Conservation (phyloP, 164 flowering plant genomes). For the Annona squamosa region DNA sequence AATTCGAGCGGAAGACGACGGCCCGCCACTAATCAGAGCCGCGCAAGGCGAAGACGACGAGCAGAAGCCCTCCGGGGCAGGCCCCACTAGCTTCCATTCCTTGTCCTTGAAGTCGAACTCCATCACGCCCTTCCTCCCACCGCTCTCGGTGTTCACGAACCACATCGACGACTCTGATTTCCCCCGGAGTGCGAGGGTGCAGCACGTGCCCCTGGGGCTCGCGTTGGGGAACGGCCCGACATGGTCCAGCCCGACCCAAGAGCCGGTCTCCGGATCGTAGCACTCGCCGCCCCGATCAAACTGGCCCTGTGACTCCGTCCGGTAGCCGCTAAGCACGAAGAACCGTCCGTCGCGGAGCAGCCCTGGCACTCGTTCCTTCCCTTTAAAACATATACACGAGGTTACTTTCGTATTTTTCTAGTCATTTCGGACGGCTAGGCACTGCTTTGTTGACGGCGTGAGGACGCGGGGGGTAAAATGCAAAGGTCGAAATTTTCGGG, state of each 20-base stretch:
- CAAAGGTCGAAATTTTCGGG: too few species aligned
- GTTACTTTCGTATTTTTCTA: too few species aligned
- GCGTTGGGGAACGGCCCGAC: constrained; percentile 11
- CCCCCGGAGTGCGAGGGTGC: background rate
- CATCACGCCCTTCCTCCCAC: constrained; percentile 3
- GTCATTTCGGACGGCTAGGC: too few species aligned
- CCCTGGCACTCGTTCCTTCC: constrained; percentile 26
- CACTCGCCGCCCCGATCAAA: constrained; percentile 25
- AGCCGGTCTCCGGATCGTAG: constrained; percentile 13
- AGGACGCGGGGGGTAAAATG: too few species aligned
- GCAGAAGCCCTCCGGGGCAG: constrained; percentile 2
- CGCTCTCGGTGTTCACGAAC: background rate
- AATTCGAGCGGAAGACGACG: constrained; percentile 1
- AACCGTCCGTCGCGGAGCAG: constrained; percentile 16
- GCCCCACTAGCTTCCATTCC: constrained; percentile 6
- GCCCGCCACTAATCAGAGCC: constrained; percentile 1
- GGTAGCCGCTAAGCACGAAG: constrained; percentile 32
- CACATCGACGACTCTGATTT: background rate
- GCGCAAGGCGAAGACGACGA: constrained; percentile 9
- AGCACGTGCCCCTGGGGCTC: constrained; percentile 10
- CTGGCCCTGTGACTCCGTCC: constrained; percentile 28
- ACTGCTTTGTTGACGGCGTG: too few species aligned
- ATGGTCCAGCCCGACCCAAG: constrained; percentile 14
- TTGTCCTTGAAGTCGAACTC: constrained; percentile 8
- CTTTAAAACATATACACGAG: too few species aligned